Evolutionary conservation across 176 grass and related monocot genomes (phyloP), one percentile per base, ranked within the genome.

Genomic region (Rhynchospora pubera): DNA sequence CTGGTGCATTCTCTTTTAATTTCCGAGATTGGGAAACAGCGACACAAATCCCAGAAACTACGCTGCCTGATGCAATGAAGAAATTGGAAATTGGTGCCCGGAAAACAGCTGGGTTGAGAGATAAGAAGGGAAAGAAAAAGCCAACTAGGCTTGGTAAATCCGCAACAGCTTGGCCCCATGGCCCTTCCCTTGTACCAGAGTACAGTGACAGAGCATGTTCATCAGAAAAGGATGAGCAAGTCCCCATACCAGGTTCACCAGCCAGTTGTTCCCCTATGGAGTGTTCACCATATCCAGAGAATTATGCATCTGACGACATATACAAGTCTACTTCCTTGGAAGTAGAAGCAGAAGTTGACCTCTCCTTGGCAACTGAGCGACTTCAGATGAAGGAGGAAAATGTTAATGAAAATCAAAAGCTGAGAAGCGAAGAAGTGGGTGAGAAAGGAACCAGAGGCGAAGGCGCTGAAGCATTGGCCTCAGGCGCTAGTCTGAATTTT

Each of bases 231-330:
- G 30, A 69, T 19, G 84, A 80, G 9, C 70, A 47, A 22, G 57
- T 85, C 46, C 82, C 82, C 18, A 57, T 5, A 85, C 81, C 61
- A 16, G 87, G 88, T 77, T 86, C 80, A 22, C 80, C 80, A 52
- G 89, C 85, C 79, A 88, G 86, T n/a, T 93, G 79, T 89, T 97
- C 93, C 65, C 93, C 93, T 65, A 97, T 93, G 93, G 93, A 97
- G 77, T 97, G 83, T 83, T 97, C 93, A 63, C 93, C 93, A 65
- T 93, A 97, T 84, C 51, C 47, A 2, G 69, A 64, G 65, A 65
- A 53, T 83, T 73, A 68, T 61, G 52, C 85, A 55, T 81, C 69
- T 63, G 85, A 82, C n/a, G 69, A 69, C 39, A 87, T 75, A 30
- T 22, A 32, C 18, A 55, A 12, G 22, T 76, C 72, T 76, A 56